Evolutionary conservation across 352 stramenopile species (phyloP).

Genomic region (Phytopythium ostracodes): DNA sequence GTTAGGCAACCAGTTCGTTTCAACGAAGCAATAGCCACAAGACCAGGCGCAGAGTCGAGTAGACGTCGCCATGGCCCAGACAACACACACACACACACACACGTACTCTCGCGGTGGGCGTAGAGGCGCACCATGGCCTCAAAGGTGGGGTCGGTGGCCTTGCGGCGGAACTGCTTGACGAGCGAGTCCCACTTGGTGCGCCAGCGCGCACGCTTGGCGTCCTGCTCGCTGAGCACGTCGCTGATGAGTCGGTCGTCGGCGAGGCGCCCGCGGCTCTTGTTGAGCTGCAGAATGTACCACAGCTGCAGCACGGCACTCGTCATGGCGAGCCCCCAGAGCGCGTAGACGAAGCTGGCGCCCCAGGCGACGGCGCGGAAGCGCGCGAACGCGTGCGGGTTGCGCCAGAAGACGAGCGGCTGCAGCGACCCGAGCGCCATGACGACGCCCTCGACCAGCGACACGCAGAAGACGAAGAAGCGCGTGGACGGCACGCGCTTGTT

Average conservation of each 20-base stretch:
- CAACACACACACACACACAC: no score
- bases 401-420: constrained; percentile 62
- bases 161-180: constrained; percentile 60
- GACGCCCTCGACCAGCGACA: constrained; percentile 53
- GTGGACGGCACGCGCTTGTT: constrained; percentile 74
- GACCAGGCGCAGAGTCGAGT: no score
- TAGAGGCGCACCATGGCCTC: constrained; percentile 83
- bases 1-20: no score
- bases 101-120: constrained; percentile 53
- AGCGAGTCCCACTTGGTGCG: constrained; percentile 73
- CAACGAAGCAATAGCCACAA: no score
- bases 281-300: constrained; percentile 75
- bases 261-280: constrained; percentile 58
- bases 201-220: constrained; percentile 51
- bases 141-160: constrained; percentile 67
- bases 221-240: constrained; percentile 54
- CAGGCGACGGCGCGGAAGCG: constrained; percentile 40
- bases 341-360: constrained; percentile 50
- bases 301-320: constrained; percentile 56
- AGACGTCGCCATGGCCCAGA: no score
- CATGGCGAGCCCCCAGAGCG: constrained; percentile 42
- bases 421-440: constrained; percentile 44
- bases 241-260: constrained; percentile 60
- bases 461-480: constrained; percentile 75
- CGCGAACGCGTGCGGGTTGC: constrained; percentile 45